These are phyloP conservation scores for Baorangia bicolor DNA, from an alignment of 768 basidiomycete species.

Conservation along the genomic window DNA sequence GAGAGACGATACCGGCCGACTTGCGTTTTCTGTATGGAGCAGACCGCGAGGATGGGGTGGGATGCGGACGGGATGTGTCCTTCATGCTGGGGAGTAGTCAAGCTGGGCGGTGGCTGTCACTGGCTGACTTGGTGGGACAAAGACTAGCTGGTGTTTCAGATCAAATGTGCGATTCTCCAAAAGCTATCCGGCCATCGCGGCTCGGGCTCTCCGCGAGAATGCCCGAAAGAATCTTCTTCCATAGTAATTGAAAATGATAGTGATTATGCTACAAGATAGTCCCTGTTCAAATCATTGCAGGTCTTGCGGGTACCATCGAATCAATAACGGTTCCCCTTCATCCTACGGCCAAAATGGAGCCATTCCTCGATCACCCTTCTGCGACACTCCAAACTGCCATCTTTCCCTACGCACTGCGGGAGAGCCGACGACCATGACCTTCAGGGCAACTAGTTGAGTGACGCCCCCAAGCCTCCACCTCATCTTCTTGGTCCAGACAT, in stretches of 20 bases:
- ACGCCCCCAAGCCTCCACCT: not conserved
- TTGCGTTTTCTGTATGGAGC: conserved; percentile 23
- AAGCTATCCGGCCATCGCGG: conserved; percentile 9
- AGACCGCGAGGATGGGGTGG: conserved; percentile 2
- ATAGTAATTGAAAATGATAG: not conserved
- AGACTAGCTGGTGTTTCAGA: conserved; percentile 1
- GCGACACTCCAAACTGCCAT: not conserved
- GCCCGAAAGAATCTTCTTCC: not conserved
- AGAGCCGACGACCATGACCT: not conserved
- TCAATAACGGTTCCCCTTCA: not conserved
- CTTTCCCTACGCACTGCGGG: too few relatives aligned
- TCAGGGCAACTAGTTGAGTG: not conserved
- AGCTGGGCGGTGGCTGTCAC: conserved; percentile 16
- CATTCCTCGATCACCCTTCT: not conserved
- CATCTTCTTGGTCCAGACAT: not conserved
- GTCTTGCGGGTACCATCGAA: not conserved
- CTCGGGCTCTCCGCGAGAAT: not conserved
- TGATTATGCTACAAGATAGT: not conserved
- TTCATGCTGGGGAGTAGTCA: conserved; percentile 22
- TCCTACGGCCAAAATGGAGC: not conserved
- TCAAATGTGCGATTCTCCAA: not conserved
- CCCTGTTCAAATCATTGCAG: too few relatives aligned
- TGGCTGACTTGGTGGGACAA: conserved; percentile 19
- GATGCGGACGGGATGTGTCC: conserved; percentile 21
- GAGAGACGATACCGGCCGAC: conserved; percentile 2